Evolutionary conservation across 306 rosid genomes (phyloP), one percentile per base, ranked within the genome.

Genomic region (Cajanus cajan): DNA sequence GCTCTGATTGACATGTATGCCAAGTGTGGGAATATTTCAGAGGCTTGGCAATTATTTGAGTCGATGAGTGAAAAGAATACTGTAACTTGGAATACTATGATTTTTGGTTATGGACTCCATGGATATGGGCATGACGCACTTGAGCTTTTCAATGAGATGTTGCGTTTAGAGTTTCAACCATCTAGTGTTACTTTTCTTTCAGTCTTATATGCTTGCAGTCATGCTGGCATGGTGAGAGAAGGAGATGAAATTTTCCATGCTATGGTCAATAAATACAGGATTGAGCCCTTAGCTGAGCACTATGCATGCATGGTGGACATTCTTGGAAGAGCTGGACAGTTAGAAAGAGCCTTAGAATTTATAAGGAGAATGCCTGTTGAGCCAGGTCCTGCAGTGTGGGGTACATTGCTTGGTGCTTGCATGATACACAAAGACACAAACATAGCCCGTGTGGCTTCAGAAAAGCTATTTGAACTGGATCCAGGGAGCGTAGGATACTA

Each of bases 281-380:
- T 91, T 78, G 87, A 85, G 76, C 98, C 98, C 74, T 55, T 89
- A 70, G 45, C 87, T 34, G 97, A 95, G 90, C 99, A 93, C 75
- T 90, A 93, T 58, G 99, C 99, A 31, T 95, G 96, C 92, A 91
- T 93, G 99, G 99, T 91, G 54, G 99, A 93, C 90, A 87, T 95
- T 80, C 84, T 95, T 66, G 99, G 99, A 59, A 84, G 98, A 78
- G 89, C 99, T 44, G 98, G 99, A 78, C 81, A 86, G 64, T 79
- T 95, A 80, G 90, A 78, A 62, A 83, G 86, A 41, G 97, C 99
- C 72, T 88, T 92, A 81, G 90, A 90, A 15, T 93, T 91, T 82
- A 90, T 95, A 62, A 84, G 74, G 86, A 83, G 70, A 75, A 88
- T 95, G 97, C 97, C 94, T 5, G 85, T 86, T 65, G 93, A 92